Conservation (phyloP, 164 flowering plant genomes). For the Magnolia changhungtana region DNA sequence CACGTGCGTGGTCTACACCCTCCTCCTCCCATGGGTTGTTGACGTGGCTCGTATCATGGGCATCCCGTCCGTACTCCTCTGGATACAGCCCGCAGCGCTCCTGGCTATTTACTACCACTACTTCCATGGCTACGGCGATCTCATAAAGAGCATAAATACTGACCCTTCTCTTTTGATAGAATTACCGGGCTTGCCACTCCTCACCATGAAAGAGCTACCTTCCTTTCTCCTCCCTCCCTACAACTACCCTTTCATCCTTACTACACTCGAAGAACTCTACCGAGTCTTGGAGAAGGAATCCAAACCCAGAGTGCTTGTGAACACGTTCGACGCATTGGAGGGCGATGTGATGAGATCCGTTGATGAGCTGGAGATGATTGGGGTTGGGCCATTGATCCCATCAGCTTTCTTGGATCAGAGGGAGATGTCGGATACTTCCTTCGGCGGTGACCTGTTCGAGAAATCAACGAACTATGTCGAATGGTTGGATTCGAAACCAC, state of each 20-base stretch:
- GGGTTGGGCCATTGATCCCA: slow-evolving; percentile 57
- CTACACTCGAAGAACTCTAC: too few species aligned
- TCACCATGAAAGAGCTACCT: slow-evolving; percentile 32
- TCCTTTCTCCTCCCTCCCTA: slow-evolving; percentile 28
- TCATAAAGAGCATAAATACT: not conserved
- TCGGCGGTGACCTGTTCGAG: slow-evolving; percentile 8
- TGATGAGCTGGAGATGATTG: slow-evolving; percentile 16
- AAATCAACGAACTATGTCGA: slow-evolving; percentile 4
- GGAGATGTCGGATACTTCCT: too few species aligned
- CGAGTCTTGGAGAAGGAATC: slow-evolving; percentile 15
- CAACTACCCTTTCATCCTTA: not conserved
- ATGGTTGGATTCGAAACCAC: slow-evolving; percentile 30
- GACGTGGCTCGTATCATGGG: slow-evolving; percentile 29
- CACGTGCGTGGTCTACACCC: slow-evolving; percentile 36
- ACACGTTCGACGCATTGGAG: slow-evolving; percentile 50
- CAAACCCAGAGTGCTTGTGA: slow-evolving; percentile 29
- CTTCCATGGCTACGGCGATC: slow-evolving; percentile 26
- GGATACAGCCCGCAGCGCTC: slow-evolving; percentile 40
- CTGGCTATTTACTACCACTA: slow-evolving; percentile 35
- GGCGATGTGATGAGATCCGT: slow-evolving; percentile 31
- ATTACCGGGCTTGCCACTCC: slow-evolving; percentile 31
- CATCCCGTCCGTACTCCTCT: slow-evolving; percentile 32
- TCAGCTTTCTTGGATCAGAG: slow-evolving; percentile 22
- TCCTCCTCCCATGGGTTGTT: slow-evolving; percentile 43
- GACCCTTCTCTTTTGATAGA: slow-evolving; percentile 14